phyloP scores from a whole-genome alignment of 805 yeast species.

The Diddensiella santjacobensis region DNA sequence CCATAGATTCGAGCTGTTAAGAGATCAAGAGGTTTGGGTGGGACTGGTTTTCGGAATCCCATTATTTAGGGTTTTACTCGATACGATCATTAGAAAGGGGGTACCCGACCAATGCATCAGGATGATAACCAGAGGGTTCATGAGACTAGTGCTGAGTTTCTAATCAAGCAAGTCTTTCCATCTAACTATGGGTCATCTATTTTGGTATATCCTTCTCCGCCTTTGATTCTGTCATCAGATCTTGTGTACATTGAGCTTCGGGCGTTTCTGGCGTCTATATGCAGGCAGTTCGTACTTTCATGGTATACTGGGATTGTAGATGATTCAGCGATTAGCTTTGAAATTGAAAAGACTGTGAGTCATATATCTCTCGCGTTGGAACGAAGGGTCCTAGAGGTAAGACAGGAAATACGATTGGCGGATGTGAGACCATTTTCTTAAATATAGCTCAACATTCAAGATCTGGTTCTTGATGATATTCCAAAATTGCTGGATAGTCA shows the following conservation, averaged over 20 bases:
- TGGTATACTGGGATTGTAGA: constrained; percentile 45
- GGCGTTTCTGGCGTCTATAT: constrained; percentile 43
- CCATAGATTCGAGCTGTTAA: no score
- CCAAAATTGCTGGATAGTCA: constrained; percentile 42
- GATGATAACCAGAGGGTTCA: no score
- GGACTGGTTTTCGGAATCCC: no score
- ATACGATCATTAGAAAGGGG: no score
- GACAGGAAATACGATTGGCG: no score
- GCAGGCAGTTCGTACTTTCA: constrained; percentile 44
- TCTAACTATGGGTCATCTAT: constrained; percentile 23
- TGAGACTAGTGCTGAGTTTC: constrained; percentile 15
- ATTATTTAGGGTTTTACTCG: no score
- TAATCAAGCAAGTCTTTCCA: constrained; percentile 29
- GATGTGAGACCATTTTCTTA: no score
- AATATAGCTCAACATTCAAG: constrained; percentile 35
- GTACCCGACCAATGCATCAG: no score
- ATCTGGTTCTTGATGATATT: constrained; percentile 43
- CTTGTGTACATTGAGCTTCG: constrained; percentile 45
- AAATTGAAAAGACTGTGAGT: constrained; percentile 34
- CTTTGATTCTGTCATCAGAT: constrained; percentile 36
- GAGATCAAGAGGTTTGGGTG: no score
- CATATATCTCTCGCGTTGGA: constrained; percentile 39
- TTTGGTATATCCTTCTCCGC: constrained; percentile 34
- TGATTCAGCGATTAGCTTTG: constrained; percentile 41
- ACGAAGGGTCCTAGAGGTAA: constrained; percentile 34